phyloP scores from a whole-genome alignment of 2,329 filamentous ascomycete genomes.

The Biscogniauxia marginata region DNA sequence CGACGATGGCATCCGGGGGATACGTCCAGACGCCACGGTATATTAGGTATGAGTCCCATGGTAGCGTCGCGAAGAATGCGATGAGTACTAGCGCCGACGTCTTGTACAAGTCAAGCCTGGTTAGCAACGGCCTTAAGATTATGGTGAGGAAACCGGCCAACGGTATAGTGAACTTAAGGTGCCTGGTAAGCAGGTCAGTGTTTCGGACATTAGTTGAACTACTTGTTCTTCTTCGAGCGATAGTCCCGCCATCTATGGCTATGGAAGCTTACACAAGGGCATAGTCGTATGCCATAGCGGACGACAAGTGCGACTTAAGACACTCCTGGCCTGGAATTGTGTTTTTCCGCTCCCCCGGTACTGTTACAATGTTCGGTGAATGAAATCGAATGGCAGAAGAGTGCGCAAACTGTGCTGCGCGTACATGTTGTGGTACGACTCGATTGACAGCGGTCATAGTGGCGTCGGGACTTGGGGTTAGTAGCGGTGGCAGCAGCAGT shows the following conservation, averaged over 20 bases:
- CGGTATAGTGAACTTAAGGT: slow-evolving; percentile 67
- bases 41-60: slow-evolving; percentile 77
- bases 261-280: slow-evolving; percentile 29
- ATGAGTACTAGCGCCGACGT: slow-evolving; percentile 59
- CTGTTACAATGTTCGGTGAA: too few species aligned
- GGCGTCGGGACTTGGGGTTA: too few species aligned
- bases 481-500: too few species aligned
- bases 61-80: slow-evolving; percentile 66
- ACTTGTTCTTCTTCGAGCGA: too few species aligned
- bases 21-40: slow-evolving; percentile 69
- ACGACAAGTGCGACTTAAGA: not conserved
- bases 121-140: slow-evolving; percentile 61
- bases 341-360: too few species aligned
- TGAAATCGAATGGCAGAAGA: too few species aligned
- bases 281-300: slow-evolving; percentile 31
- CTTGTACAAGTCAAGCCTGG: slow-evolving; percentile 61
- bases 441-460: too few species aligned
- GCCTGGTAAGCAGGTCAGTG: slow-evolving; percentile 44
- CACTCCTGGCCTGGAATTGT: too few species aligned
- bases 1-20: slow-evolving; percentile 62
- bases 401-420: too few species aligned
- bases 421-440: too few species aligned
- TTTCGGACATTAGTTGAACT: too few species aligned
- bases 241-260: too few species aligned
- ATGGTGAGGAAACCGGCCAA: slow-evolving; percentile 57